phyloP scores from a whole-genome alignment of 139 green algal species.

The Haematococcus sp. region DNA sequence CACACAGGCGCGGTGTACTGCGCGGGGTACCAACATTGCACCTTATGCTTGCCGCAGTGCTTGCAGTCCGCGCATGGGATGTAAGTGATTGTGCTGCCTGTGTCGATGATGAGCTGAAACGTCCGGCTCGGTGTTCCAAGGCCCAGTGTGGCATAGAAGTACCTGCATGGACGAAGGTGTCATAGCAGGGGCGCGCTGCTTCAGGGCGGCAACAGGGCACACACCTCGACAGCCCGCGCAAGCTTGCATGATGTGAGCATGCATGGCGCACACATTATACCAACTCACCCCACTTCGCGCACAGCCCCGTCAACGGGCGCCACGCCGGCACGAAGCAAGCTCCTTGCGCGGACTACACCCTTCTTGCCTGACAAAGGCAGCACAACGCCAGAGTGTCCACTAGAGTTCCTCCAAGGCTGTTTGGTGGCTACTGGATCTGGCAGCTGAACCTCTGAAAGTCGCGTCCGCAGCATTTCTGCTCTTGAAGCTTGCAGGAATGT shows the following conservation, averaged over 20 bases:
- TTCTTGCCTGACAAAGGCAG: slow-evolving; percentile 4
- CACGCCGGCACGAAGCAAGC: slow-evolving; percentile 50
- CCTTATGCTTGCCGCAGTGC: slow-evolving; percentile 56
- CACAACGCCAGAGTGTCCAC: background rate
- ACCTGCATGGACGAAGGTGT: slow-evolving; percentile 58
- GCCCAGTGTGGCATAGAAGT: slow-evolving; percentile 82
- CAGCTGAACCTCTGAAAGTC: background rate
- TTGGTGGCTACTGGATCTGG: background rate
- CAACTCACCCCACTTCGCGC: slow-evolving; percentile 66
- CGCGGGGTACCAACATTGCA: background rate
- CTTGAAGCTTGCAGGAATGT: too few relatives aligned
- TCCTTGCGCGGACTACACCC: background rate
- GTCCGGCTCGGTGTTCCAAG: slow-evolving; percentile 76
- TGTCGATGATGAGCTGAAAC: slow-evolving; percentile 95
- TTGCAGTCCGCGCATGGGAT: slow-evolving; percentile 80
- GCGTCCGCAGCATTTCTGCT: background rate
- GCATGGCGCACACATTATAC: background rate
- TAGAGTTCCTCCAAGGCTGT: background rate
- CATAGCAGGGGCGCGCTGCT: too few relatives aligned
- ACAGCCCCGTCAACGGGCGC: slow-evolving; percentile 67
- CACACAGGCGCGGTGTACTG: too few relatives aligned
- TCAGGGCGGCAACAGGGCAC: too few relatives aligned
- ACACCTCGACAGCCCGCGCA: too few relatives aligned
- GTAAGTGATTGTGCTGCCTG: slow-evolving; percentile 92
- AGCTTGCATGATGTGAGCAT: background rate